These are phyloP conservation scores for Stagonosporopsis vannaccii DNA, from an alignment of 2,329 filamentous ascomycete genomes.

Conservation along the genomic window DNA sequence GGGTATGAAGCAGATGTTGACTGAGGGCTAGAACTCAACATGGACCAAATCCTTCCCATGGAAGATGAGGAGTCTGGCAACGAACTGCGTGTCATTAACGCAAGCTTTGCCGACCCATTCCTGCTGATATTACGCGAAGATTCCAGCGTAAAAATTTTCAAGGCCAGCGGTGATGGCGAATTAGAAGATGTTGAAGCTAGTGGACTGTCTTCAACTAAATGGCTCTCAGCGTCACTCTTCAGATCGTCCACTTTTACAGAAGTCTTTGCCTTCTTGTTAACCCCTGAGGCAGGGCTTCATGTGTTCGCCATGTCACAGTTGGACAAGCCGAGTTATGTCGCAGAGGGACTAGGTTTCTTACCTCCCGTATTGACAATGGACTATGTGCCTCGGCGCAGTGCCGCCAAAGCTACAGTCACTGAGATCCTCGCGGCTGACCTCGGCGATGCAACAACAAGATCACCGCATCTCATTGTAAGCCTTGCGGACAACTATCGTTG, in stretches of 20 bases:
- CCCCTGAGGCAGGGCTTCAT: conserved; percentile 74
- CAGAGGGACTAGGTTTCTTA: conserved; percentile 79
- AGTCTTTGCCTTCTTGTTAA: conserved; percentile 79
- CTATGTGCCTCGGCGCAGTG: conserved; percentile 72
- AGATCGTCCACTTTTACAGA: conserved; percentile 65
- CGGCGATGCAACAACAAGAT: conserved; percentile 73
- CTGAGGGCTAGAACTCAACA: conserved; percentile 70
- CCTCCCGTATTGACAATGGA: conserved; percentile 78
- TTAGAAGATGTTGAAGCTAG: conserved; percentile 80
- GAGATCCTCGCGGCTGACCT: conserved; percentile 87
- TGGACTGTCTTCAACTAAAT: conserved; percentile 68
- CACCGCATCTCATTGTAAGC: conserved; percentile 82
- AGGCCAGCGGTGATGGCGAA: conserved; percentile 82
- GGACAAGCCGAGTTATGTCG: conserved; percentile 72
- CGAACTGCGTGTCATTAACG: conserved; percentile 78
- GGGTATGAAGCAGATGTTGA: background rate
- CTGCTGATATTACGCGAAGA: conserved; percentile 85
- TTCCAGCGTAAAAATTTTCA: conserved; percentile 77
- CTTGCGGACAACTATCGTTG: background rate
- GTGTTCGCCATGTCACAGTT: conserved; percentile 81
- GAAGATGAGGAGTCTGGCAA: conserved; percentile 81
- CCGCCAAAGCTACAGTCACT: conserved; percentile 73
- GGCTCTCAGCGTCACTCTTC: conserved; percentile 86
- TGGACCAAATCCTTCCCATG: conserved; percentile 92
- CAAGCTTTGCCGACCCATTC: conserved; percentile 87